Percentiles rank a stretch among this genome's conserved stretches.
phyloP scores from a whole-genome alignment of 768 basidiomycete genomes.

The Wakefieldia striispora region DNA sequence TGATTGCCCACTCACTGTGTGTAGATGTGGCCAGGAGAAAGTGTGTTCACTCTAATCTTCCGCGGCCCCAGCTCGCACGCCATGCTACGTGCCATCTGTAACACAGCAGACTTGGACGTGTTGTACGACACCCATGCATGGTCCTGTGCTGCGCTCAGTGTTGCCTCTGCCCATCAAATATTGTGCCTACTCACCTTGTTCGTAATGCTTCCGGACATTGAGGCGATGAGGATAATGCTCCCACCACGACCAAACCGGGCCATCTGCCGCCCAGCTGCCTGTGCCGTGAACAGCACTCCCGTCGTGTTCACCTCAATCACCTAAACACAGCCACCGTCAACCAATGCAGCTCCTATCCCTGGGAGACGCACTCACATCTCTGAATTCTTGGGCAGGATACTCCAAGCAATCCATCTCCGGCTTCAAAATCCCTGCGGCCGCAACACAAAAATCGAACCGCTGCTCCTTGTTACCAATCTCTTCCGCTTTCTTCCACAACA shows the following conservation, averaged over 20 bases:
- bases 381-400: slow-evolving; percentile 63
- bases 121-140: slow-evolving; percentile 79
- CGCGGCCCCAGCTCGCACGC: slow-evolving; percentile 71
- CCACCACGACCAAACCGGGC: slow-evolving; percentile 44
- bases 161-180: not conserved
- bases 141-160: slow-evolving; percentile 41
- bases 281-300: slow-evolving; percentile 59
- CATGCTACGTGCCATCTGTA: slow-evolving; percentile 82
- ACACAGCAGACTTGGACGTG: slow-evolving; percentile 71
- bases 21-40: slow-evolving; percentile 77
- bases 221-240: slow-evolving; percentile 58
- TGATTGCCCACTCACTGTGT: slow-evolving; percentile 48
- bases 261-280: slow-evolving; percentile 62
- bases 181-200: slow-evolving; percentile 49
- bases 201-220: slow-evolving; percentile 66
- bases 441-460: slow-evolving; percentile 73
- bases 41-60: slow-evolving; percentile 68
- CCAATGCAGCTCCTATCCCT: not conserved
- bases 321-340: slow-evolving; percentile 29
- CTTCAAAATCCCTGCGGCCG: slow-evolving; percentile 73
- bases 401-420: slow-evolving; percentile 59
- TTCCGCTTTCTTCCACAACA: slow-evolving; percentile 54
- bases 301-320: slow-evolving; percentile 66
- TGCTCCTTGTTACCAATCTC: slow-evolving; percentile 65
- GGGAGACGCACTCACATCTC: slow-evolving; percentile 45